These are phyloP conservation scores for Penicillium argentinense DNA, from an alignment of 495 filamentous ascomycete genomes.

Conservation along the genomic window DNA sequence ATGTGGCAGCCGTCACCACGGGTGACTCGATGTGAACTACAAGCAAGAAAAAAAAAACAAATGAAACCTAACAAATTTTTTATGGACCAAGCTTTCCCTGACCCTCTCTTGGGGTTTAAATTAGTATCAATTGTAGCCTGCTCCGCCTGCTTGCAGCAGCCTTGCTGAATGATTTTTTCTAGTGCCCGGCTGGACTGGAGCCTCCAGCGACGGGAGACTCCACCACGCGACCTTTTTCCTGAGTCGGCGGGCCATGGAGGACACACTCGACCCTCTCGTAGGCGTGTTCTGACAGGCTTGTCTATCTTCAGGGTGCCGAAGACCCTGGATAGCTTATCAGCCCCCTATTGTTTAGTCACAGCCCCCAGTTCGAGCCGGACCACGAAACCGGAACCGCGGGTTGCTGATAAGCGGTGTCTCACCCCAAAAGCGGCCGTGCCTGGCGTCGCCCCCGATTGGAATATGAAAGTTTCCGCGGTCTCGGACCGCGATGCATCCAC, in stretches of 20 bases:
- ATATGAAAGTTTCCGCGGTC: conserved; percentile 21
- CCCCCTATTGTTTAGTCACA: neutral
- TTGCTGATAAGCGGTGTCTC: conserved; percentile 18
- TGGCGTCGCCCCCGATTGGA: conserved; percentile 7
- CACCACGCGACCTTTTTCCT: neutral
- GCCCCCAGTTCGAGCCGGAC: neutral
- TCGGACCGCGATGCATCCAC: conserved; percentile 26
- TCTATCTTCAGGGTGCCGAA: too few relatives aligned
- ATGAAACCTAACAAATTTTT: neutral
- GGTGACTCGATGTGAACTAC: conserved; percentile 23
- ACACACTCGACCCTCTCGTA: too few relatives aligned
- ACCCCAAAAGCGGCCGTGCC: neutral
- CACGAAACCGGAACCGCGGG: too few relatives aligned
- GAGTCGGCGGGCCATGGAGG: neutral
- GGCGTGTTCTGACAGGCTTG: too few relatives aligned
- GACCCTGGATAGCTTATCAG: conserved; percentile 2
- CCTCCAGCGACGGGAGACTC: neutral
- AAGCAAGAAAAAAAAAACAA: conserved; percentile 10
- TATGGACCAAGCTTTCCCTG: too few relatives aligned
- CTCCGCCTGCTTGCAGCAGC: too few relatives aligned
- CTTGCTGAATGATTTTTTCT: neutral
- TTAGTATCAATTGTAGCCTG: conserved; percentile 1
- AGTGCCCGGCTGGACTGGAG: neutral
- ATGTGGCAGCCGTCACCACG: conserved; percentile 46
- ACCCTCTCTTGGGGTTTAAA: too few relatives aligned